Evolutionary conservation across 176 grass and related monocot genomes (phyloP).

Genomic region (Eleusine indica): DNA sequence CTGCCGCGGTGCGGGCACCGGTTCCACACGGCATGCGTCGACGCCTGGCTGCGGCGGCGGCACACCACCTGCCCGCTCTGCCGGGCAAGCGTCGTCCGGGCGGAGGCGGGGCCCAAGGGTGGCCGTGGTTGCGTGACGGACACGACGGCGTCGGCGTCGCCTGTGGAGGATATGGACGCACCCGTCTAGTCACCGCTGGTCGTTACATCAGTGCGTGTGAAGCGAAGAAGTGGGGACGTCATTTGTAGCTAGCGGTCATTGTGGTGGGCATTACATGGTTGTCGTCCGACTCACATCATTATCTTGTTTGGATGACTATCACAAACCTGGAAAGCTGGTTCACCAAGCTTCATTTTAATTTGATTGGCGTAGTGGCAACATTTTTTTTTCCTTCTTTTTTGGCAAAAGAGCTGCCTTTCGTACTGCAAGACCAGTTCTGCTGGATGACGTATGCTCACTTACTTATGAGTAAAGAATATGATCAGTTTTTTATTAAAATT

Average conservation of each 20-base stretch:
- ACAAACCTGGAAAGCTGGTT: background rate
- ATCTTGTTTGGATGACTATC: slow-evolving; percentile 6
- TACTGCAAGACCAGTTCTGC: background rate
- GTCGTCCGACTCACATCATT: background rate
- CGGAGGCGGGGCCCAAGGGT: background rate
- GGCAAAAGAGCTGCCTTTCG: background rate
- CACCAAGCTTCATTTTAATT: background rate
- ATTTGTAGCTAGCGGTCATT: background rate
- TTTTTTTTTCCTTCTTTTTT: no score
- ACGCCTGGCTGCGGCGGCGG: slow-evolving; percentile 48
- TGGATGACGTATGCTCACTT: no score
- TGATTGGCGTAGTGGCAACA: background rate
- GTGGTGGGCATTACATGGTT: background rate
- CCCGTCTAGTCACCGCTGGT: slow-evolving; percentile 2
- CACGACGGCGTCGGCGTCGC: slow-evolving; percentile 17
- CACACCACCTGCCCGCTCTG: slow-evolving; percentile 67
- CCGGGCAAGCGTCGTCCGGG: slow-evolving; percentile 28
- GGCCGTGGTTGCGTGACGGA: slow-evolving; percentile 12
- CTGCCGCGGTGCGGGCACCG: slow-evolving; percentile 58
- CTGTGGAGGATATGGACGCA: slow-evolving; percentile 18
- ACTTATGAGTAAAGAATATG: no score
- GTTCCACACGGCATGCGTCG: slow-evolving; percentile 63
- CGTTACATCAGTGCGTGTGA: background rate
- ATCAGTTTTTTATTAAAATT: no score
- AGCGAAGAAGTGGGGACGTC: slow-evolving; percentile 22